Percentiles rank a stretch among this genome's conserved stretches.
These are phyloP conservation scores for Hordeum marinum DNA, from an alignment of 176 grass and related monocot genomes.

Conservation along the genomic window DNA sequence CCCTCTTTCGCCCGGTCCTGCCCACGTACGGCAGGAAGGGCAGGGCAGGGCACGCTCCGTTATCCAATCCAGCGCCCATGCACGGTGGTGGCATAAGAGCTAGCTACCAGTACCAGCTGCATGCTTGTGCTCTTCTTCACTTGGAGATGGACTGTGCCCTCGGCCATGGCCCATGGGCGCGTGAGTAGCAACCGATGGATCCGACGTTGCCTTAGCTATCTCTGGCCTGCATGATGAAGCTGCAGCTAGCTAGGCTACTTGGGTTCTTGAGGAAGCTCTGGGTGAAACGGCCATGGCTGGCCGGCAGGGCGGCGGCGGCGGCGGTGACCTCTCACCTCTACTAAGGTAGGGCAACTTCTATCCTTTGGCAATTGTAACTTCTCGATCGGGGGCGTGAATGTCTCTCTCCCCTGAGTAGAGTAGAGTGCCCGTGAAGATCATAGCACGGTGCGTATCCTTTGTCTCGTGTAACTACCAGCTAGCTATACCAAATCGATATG, in stretches of 20 bases:
- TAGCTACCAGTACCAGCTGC: background rate
- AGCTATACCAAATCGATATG: background rate
- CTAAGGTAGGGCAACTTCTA: constrained; percentile 79
- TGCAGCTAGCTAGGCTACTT: background rate
- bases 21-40: constrained; percentile 36
- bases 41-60: constrained; percentile 22
- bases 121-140: background rate
- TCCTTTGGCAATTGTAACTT: constrained; percentile 68
- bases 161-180: constrained; percentile 23
- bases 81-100: constrained; percentile 6
- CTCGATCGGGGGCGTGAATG: background rate
- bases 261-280: background rate
- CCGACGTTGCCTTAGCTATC: background rate
- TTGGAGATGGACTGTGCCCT: constrained; percentile 24
- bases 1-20: constrained; percentile 52
- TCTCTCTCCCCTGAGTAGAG: background rate
- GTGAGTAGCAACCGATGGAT: background rate
- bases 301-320: background rate
- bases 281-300: constrained; percentile 5
- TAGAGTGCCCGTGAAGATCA: background rate
- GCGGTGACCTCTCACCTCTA: constrained; percentile 15
- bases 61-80: background rate
- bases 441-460: background rate
- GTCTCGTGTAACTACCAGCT: background rate
- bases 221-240: background rate